These are phyloP conservation scores for Xylaria scruposa DNA, from an alignment of 495 filamentous ascomycete species.

Conservation along the genomic window DNA sequence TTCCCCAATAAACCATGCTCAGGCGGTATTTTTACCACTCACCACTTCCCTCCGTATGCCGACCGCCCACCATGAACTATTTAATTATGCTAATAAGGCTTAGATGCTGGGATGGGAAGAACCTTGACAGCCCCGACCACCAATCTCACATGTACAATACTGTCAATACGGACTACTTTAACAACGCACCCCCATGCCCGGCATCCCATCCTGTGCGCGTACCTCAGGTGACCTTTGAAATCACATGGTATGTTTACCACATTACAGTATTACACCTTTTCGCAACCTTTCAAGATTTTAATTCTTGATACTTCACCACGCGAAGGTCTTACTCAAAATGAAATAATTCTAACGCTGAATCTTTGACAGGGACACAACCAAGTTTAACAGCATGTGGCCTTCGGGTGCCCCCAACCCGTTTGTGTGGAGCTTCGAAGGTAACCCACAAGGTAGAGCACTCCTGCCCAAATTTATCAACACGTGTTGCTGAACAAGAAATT, in stretches of 20 bases:
- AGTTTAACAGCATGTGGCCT: conserved; percentile 56
- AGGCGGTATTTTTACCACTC: conserved; percentile 59
- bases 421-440: conserved; percentile 50
- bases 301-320: too few species aligned
- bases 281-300: too few species aligned
- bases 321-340: too few species aligned
- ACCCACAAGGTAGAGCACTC: too few species aligned
- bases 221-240: conserved; percentile 59
- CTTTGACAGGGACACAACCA: conserved; percentile 44
- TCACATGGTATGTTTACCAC: conserved; percentile 44
- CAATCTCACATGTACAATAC: conserved; percentile 61
- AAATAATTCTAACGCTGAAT: neutral
- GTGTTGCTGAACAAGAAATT: too few species aligned
- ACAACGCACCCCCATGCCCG: conserved; percentile 53
- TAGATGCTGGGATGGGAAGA: conserved; percentile 65
- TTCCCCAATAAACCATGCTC: conserved; percentile 54
- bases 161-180: conserved; percentile 48
- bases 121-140: conserved; percentile 64
- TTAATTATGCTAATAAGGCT: conserved; percentile 8
- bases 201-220: conserved; percentile 55
- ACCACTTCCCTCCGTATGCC: conserved; percentile 58
- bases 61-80: neutral
- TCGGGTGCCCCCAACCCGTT: conserved; percentile 55
- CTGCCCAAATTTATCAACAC: too few species aligned
- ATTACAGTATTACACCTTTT: neutral